phyloP scores from a whole-genome alignment of 495 filamentous ascomycete species.

The Pseudomonodictys pantanalensis region DNA sequence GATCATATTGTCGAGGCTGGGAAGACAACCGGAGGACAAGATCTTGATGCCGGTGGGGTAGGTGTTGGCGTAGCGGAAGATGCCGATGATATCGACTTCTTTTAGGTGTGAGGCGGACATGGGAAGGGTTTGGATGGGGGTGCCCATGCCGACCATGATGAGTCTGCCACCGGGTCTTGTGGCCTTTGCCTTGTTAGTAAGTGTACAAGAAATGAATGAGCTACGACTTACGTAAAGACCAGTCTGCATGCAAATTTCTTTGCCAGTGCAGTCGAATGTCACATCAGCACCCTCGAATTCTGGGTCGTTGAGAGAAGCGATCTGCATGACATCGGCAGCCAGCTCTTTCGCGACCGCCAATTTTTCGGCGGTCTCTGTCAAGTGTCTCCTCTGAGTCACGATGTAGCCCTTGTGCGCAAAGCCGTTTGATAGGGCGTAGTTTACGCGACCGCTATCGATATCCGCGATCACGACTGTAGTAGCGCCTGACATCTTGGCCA shows the following conservation, averaged over 20 bases:
- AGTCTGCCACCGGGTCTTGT: slow-evolving; percentile 38
- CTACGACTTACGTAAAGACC: slow-evolving; percentile 35
- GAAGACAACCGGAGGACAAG: slow-evolving; percentile 32
- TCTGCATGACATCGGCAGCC: slow-evolving; percentile 28
- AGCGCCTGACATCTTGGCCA: slow-evolving; percentile 36
- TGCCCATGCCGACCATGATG: slow-evolving; percentile 40
- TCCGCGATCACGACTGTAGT: slow-evolving; percentile 38
- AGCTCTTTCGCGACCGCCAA: slow-evolving; percentile 32
- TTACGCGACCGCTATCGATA: slow-evolving; percentile 35
- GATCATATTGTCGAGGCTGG: slow-evolving; percentile 36
- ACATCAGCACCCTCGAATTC: slow-evolving; percentile 36
- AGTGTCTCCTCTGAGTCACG: slow-evolving; percentile 27
- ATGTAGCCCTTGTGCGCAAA: slow-evolving; percentile 36
- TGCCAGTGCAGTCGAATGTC: slow-evolving; percentile 41
- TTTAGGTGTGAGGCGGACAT: slow-evolving; percentile 37
- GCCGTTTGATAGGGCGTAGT: slow-evolving; percentile 34
- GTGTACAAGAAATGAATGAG: background rate
- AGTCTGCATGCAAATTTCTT: slow-evolving; percentile 38
- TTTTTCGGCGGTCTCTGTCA: slow-evolving; percentile 25
- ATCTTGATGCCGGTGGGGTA: slow-evolving; percentile 38
- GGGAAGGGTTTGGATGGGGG: slow-evolving; percentile 37
- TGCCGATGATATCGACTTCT: slow-evolving; percentile 38
- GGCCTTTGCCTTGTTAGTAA: slow-evolving; percentile 18
- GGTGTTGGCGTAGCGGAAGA: slow-evolving; percentile 39
- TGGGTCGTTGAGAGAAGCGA: slow-evolving; percentile 28